Base-by-base conservation (phyloP, 2,329 filamentous ascomycete species). In the Monosporascus sp. region DNA sequence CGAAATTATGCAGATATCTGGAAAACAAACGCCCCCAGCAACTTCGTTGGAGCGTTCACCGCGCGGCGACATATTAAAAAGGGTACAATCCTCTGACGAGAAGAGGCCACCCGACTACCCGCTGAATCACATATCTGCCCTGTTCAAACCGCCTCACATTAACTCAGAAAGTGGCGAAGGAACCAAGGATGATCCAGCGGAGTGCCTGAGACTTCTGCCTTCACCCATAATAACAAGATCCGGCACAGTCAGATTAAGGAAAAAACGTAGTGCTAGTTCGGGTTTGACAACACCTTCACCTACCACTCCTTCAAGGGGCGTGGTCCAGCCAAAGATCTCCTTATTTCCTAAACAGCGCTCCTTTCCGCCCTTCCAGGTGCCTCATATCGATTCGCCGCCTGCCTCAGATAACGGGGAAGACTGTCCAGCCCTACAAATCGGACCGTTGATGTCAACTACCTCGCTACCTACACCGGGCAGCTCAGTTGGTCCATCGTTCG, bases 91-190 rank as follows among this genome's bases (percentile, higher is more conserved):
- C 9, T 6, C 22, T 17, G 24, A 27, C 14, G 54, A 50, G 3
- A 54, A 57, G 18, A 57, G 57, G 9, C 55, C 65, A 35, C 44
- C 66, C 31, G 62, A 65, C 50, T 68, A 65, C 65, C 56, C 56
- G 36, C 67, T 65, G 7, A 60, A 60, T 41, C 66, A 63, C 41
- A 57, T 67, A 44, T 68, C 66, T 4, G 53, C 64, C 3, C 49
- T 67, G 6, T 65, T 69, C 31, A 60, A 64, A 20, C 62, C 63
- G 35, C 57, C 60, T 4, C 63, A 64, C 8, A 57, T 66, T 24
- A 55, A 57, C 8, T 51, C 57, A 25, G 57, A 54, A 27, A 49
- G 54, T 14, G 45, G 50, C 8, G 50, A 48, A 7, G 48, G 37
- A 25, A 38, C 44, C 17, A 45, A 49, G 27, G 49, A 55, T 35